Conservation (phyloP, 306 rosid species). For the Malus asiatica region DNA sequence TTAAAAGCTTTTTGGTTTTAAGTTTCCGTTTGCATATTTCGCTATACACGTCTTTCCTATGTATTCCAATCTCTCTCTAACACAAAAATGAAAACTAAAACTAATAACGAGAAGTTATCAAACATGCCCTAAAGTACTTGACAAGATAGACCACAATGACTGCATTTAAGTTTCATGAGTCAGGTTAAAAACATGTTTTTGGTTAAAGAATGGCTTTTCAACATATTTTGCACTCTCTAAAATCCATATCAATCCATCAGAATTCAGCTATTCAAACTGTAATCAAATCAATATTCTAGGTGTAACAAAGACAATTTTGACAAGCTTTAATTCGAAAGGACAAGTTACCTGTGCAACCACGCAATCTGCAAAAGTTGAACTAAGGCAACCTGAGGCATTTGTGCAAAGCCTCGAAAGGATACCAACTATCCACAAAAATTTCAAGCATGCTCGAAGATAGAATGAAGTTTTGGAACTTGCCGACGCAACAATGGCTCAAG, state of each 20-base stretch:
- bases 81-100: not conserved
- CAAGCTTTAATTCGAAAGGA: not conserved
- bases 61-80: not conserved
- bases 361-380: conserved; percentile 34
- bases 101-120: too few relatives aligned
- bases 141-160: not conserved
- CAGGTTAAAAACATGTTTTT: not conserved
- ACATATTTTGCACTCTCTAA: not conserved
- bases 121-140: not conserved
- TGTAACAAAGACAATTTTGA: not conserved
- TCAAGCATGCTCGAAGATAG: conserved; percentile 65
- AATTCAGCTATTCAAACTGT: not conserved
- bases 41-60: not conserved
- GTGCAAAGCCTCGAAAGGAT: conserved; percentile 36
- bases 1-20: too few relatives aligned
- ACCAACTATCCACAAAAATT: conserved; percentile 17
- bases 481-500: conserved; percentile 92
- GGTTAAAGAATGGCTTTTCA: not conserved
- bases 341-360: conserved; percentile 33
- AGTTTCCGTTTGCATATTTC: too few relatives aligned
- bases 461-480: conserved; percentile 76
- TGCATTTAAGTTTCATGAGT: not conserved
- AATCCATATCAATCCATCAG: not conserved
- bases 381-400: conserved; percentile 35
- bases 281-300: not conserved